Evolutionary conservation across 2,329 filamentous ascomycete species (phyloP).

Genomic region (Alternaria burnsii): DNA sequence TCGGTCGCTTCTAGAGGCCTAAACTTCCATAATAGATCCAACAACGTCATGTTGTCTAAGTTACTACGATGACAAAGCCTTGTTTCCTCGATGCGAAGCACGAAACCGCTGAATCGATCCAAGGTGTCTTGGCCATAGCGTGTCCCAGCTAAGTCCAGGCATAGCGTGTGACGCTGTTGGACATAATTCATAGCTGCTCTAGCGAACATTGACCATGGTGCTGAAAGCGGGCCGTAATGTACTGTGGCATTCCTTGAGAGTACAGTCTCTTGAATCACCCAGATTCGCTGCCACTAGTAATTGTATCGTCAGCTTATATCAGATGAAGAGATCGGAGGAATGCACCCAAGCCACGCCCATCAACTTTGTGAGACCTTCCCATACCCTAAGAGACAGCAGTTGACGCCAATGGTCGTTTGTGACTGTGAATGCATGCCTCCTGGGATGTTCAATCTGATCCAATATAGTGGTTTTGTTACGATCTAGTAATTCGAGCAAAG

Average conservation of each 20-base stretch:
- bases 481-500: constrained; percentile 13
- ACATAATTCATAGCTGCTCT: constrained; percentile 23
- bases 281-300: constrained; percentile 34
- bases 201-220: constrained; percentile 33
- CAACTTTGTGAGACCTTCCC: constrained; percentile 22
- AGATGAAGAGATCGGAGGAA: background rate
- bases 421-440: constrained; percentile 10
- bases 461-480: constrained; percentile 9
- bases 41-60: constrained; percentile 11
- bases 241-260: constrained; percentile 28
- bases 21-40: constrained; percentile 30
- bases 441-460: constrained; percentile 1
- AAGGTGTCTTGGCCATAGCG: constrained; percentile 18
- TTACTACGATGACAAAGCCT: constrained; percentile 9
- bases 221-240: constrained; percentile 28
- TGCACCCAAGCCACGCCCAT: constrained; percentile 22
- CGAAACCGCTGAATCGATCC: constrained; percentile 23
- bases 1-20: constrained; percentile 29
- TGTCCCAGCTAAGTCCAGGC: constrained; percentile 12
- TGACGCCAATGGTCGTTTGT: constrained; percentile 8
- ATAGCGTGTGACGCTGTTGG: constrained; percentile 22
- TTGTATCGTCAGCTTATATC: background rate
- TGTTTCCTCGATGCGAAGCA: constrained; percentile 26
- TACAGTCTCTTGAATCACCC: constrained; percentile 36
- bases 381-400: constrained; percentile 21